Conservation (phyloP, 1,139 yeast genomes). For the Yamadazyma epiphylla region DNA sequence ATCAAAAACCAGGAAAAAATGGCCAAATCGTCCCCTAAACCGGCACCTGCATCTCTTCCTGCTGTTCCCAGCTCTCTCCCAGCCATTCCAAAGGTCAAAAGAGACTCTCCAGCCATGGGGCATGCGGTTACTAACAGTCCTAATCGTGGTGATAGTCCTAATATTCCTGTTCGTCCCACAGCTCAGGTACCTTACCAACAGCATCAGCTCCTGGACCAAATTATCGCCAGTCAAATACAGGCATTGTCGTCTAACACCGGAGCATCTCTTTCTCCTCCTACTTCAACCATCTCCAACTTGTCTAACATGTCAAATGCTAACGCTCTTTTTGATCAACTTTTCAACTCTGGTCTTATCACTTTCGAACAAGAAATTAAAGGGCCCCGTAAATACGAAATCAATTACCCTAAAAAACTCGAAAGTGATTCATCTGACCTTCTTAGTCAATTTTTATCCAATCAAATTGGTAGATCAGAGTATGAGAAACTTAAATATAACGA, state of each 20-base stretch:
- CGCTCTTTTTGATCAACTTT: conserved; percentile 29
- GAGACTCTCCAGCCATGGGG: conserved; percentile 1
- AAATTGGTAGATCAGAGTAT: conserved; percentile 26
- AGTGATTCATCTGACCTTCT: conserved; percentile 22
- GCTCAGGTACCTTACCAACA: too few relatives aligned
- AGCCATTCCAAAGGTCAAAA: conserved; percentile 5
- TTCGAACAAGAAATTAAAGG: conserved; percentile 44
- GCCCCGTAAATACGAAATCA: conserved; percentile 32
- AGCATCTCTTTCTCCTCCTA: background rate
- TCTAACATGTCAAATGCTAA: conserved; percentile 12
- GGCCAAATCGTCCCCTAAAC: conserved; percentile 5
- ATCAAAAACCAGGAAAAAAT: conserved; percentile 32
- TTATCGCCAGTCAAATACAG: background rate
- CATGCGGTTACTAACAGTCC: conserved; percentile 3
- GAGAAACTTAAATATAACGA: conserved; percentile 27
- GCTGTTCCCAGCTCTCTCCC: conserved; percentile 3
- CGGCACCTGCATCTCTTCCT: conserved; percentile 12
- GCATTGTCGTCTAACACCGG: background rate
- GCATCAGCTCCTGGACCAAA: conserved; percentile 2
- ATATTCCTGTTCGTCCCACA: too few relatives aligned
- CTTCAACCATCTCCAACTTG: conserved; percentile 6
- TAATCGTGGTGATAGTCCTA: background rate
- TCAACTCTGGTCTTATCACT: conserved; percentile 35
- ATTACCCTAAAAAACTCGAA: conserved; percentile 26
- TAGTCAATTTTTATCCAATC: conserved; percentile 29